Base-by-base conservation (phyloP, 345 rosid species). In the Hibiscus mutabilis region DNA sequence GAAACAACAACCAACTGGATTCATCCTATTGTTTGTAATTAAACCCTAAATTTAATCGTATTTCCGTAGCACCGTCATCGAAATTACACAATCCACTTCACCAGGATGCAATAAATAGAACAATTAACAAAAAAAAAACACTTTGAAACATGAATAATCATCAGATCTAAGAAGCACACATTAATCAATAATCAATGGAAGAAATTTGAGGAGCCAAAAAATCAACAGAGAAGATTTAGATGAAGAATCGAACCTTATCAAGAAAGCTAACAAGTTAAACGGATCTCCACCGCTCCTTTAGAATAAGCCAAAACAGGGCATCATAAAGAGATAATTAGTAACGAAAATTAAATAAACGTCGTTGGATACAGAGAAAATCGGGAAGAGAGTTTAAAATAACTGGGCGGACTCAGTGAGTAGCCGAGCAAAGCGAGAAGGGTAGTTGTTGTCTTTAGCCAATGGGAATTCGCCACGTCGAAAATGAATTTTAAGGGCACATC, bases 361-460 rank as follows among this genome's bases (percentile, higher is more conserved):
- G 69, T 72, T 74, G 82, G 85, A 84, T 85, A 82, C 37, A 44
- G 40, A 78, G 73, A 64, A 69, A 67, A 59, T n/a, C n/a, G n/a
- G n/a, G n/a, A n/a, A n/a, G n/a, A n/a, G n/a, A n/a, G n/a, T n/a
- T n/a, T n/a, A n/a, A 75, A 47, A 51, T 15, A 84, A 77, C 81
- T 35, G 79, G 73, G 75, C 88, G 80, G 74, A 77, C 19, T 60
- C 70, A 68, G 74, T 11, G 70, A 27, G 56, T 3, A 6, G 18
- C 29, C n/a, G 18, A 59, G 37, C 66, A 27, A 47, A 46, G 75
- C 46, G 42, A 18, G 31, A 37, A 72, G 73, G 65, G 75, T 8
- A 55, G 72, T 75, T 63, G 63, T 62, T 31, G 76, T 44, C 14
- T 27, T 16, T 1, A 0, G 14, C 83, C 53, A 79, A 79, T 79